Evolutionary conservation across 306 rosid genomes (phyloP).

Genomic region (Adenanthera pavonina): DNA sequence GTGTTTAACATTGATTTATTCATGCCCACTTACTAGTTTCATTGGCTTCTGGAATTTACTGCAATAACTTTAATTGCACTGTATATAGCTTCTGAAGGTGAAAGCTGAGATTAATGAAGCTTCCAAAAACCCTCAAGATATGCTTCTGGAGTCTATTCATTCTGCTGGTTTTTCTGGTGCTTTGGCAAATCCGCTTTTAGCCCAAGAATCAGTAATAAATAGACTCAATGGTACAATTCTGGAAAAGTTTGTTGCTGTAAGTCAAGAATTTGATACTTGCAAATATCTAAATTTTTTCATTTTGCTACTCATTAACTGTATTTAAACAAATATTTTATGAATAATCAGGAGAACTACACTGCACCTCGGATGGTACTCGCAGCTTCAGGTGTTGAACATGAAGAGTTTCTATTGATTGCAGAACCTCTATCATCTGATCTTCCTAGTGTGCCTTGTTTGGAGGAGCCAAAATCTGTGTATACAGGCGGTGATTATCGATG

Average conservation of each 20-base stretch:
- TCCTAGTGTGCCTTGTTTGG: conserved; percentile 56
- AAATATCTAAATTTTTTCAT: conserved; percentile 2
- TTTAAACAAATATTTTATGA: conserved; percentile 37
- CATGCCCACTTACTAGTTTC: conserved; percentile 1
- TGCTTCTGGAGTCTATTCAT: conserved; percentile 85
- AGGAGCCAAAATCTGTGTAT: conserved; percentile 77
- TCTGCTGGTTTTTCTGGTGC: conserved; percentile 87
- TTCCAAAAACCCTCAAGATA: conserved; percentile 77
- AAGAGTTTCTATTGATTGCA: conserved; percentile 70
- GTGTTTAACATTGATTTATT: conserved; percentile 6
- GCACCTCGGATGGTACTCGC: conserved; percentile 83
- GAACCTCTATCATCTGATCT: conserved; percentile 88
- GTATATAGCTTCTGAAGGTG: conserved; percentile 69
- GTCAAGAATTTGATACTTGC: conserved; percentile 40
- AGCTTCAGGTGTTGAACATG: conserved; percentile 88
- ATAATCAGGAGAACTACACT: conserved; percentile 80
- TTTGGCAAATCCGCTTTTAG: conserved; percentile 82
- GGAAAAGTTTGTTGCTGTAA: conserved; percentile 88
- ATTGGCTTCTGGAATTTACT: conserved; percentile 14
- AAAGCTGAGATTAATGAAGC: conserved; percentile 77
- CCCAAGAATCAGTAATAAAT: conserved; percentile 66
- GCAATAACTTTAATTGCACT: conserved; percentile 29
- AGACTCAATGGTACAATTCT: conserved; percentile 64
- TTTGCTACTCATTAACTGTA: conserved; percentile 18
- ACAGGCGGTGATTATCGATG: conserved; percentile 88